phyloP scores from a whole-genome alignment of 106 monocot genomes.

The Alisma plantagoaquatica region DNA sequence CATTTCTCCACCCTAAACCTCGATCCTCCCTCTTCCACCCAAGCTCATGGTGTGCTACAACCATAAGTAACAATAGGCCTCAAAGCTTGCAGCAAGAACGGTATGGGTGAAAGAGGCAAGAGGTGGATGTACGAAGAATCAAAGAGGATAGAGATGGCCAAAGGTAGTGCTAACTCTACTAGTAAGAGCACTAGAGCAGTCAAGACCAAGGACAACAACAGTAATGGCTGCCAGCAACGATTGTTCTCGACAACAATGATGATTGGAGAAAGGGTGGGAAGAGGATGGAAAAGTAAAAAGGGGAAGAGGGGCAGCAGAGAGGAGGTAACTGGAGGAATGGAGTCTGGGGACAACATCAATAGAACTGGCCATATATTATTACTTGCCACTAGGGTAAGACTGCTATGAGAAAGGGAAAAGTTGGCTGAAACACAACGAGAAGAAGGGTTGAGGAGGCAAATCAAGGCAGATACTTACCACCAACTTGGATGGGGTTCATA shows the following conservation, averaged over 20 bases:
- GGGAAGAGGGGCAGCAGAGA: not conserved
- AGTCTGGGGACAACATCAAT: not conserved
- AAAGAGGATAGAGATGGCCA: not conserved
- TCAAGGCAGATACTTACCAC: not conserved
- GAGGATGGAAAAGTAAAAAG: not conserved
- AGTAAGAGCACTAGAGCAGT: no score
- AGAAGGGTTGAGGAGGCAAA: not conserved
- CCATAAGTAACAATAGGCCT: constrained; percentile 12
- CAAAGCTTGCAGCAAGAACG: not conserved
- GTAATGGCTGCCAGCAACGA: not conserved
- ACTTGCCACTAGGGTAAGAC: not conserved
- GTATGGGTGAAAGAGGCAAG: not conserved
- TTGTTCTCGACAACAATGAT: not conserved
- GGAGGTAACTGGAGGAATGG: not conserved
- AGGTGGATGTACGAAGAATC: not conserved
- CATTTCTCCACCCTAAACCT: no score
- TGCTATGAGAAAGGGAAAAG: not conserved
- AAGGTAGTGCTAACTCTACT: no score
- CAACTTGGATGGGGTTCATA: not conserved
- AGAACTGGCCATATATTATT: no score
- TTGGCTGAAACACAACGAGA: not conserved
- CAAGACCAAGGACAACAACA: no score
- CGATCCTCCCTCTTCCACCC: no score
- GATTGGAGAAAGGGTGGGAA: not conserved
- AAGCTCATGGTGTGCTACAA: no score